phyloP scores from a whole-genome alignment of 1,284 basidiomycete genomes.

The Ceraceosorus guamensis region DNA sequence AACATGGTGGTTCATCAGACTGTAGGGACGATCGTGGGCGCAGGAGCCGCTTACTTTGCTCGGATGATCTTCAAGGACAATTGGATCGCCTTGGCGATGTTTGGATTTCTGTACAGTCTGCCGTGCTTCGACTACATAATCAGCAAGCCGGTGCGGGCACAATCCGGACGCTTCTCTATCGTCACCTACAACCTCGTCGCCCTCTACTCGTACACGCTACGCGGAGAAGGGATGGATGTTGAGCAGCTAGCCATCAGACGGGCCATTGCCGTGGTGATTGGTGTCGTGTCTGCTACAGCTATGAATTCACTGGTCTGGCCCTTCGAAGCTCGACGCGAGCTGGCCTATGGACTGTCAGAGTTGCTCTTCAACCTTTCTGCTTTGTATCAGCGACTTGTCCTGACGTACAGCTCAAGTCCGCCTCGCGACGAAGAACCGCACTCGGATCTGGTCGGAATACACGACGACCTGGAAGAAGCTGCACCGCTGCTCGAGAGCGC shows the following conservation, averaged over 20 bases:
- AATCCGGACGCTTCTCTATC: slow-evolving; percentile 39
- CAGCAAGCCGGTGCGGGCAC: slow-evolving; percentile 52
- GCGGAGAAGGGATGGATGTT: slow-evolving; percentile 64
- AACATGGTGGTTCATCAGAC: slow-evolving; percentile 42
- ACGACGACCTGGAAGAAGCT: slow-evolving; percentile 16
- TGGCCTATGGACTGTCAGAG: slow-evolving; percentile 79
- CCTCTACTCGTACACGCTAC: slow-evolving; percentile 63
- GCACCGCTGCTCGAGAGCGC: slow-evolving; percentile 21
- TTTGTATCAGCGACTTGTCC: slow-evolving; percentile 38
- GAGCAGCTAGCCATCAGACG: slow-evolving; percentile 68
- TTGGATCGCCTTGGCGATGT: slow-evolving; percentile 67
- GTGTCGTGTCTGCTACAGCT: slow-evolving; percentile 80
- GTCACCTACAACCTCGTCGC: slow-evolving; percentile 77
- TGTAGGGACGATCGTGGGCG: slow-evolving; percentile 56
- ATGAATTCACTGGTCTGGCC: slow-evolving; percentile 92
- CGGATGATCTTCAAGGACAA: slow-evolving; percentile 67
- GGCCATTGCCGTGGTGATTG: slow-evolving; percentile 71
- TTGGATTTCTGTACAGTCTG: slow-evolving; percentile 82
- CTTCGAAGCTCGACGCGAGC: slow-evolving; percentile 77
- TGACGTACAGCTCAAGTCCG: slow-evolving; percentile 26
- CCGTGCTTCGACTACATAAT: slow-evolving; percentile 91
- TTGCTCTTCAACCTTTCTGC: slow-evolving; percentile 41
- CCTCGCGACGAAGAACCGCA: neutral
- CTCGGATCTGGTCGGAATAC: neutral
- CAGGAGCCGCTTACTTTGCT: slow-evolving; percentile 63